A percentile compares a stretch with the other conserved stretches of the same genome.
Conservation (phyloP, 768 basidiomycete genomes). For the Chlorophyllum brunneum region DNA sequence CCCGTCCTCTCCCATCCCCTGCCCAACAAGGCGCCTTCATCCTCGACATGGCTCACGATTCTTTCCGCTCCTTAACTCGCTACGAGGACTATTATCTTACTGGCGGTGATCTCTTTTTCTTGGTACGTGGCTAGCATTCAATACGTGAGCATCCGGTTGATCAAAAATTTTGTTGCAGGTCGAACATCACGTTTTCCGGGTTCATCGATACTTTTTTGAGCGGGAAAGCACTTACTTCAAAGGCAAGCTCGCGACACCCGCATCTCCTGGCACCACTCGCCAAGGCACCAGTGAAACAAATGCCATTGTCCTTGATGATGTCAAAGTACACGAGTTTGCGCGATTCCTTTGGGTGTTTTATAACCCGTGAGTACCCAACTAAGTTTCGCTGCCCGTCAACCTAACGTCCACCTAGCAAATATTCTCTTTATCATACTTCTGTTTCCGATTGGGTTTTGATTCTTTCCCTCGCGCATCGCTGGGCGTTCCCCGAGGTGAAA, state of each 20-base stretch:
- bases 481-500: conserved; percentile 53
- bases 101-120: conserved; percentile 50
- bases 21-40: conserved; percentile 16
- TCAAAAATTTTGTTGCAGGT: conserved; percentile 41
- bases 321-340: conserved; percentile 36
- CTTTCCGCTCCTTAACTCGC: conserved; percentile 18
- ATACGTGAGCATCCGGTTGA: neutral
- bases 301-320: conserved; percentile 38
- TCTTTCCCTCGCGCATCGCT: conserved; percentile 47
- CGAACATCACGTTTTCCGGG: conserved; percentile 49
- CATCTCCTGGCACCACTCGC: conserved; percentile 24
- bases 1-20: conserved; percentile 26
- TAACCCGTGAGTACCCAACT: conserved; percentile 37
- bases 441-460: conserved; percentile 53
- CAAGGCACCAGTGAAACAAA: conserved; percentile 36
- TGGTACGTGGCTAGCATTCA: conserved; percentile 32
- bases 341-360: conserved; percentile 54
- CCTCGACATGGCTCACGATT: conserved; percentile 18
- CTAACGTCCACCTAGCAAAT: conserved; percentile 34
- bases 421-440: conserved; percentile 49
- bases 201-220: conserved; percentile 63
- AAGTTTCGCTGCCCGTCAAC: neutral
- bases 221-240: conserved; percentile 52
- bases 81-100: conserved; percentile 46
- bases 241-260: conserved; percentile 27